Base-by-base conservation (phyloP, 805 yeast species). In the Saturnispora ahearnii region DNA sequence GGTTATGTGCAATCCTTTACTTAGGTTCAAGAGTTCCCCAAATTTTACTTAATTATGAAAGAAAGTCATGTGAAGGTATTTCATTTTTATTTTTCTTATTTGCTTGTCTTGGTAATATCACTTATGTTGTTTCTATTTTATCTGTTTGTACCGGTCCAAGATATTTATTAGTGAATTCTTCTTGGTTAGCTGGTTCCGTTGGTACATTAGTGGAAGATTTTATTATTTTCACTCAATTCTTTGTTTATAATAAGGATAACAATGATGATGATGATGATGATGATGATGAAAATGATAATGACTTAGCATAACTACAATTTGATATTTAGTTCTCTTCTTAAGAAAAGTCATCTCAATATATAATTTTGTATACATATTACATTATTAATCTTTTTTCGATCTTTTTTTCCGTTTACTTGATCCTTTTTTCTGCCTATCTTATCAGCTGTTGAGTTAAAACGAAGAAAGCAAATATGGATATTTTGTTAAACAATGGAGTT, bases 21-120 rank as follows among this genome's bases (percentile, higher is more conserved):
- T 68, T 91, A 53, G 96, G 96, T 2, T 90, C 98, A 15, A 74
- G 99, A 58, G 68, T 93, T 29, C 99, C 99, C 1, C 99, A 93
- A 68, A 87, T 93, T 48, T 64, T 87, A 51, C 73, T 91, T 53
- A 93, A 93, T 67, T 87, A 75, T 62, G 74, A 82, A 63, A 77
- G 97, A 61, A 90, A 89, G 67, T 84, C 95, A 2, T 89, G 96
- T 63, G 98, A 93, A 54, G 98, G 98, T 24, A 86, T 91, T 45
- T 87, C 96, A 10, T 87, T 93, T 61, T 74, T 91, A 73, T 91
- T 93, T 67, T 91, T 91, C 68, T 69, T 93, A 22, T 91, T 93
- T 73, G 98, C 99, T 21, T 89, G 96, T 64, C 70, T 91, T 50
- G 99, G 99, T 44, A 93, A 91, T 64, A 71, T 87, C 61, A 87